A percentile compares a stretch with the other conserved stretches of the same genome.
phyloP scores from a whole-genome alignment of 768 basidiomycete species.

The Psilocybe azurescens region DNA sequence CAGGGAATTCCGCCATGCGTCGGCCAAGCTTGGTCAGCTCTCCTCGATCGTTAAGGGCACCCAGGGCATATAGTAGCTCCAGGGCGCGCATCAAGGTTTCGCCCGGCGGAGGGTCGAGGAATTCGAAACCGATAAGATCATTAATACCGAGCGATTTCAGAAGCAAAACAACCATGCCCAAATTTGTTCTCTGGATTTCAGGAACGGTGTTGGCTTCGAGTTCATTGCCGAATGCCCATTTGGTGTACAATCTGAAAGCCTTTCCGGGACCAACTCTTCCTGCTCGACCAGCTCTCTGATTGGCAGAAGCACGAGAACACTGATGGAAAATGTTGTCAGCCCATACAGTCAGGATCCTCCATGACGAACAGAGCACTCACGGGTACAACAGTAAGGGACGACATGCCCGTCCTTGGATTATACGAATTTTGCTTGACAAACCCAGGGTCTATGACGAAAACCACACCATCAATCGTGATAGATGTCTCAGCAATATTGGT shows the following conservation, averaged over 20 bases:
- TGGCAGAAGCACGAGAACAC: constrained; percentile 98
- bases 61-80: constrained; percentile 92
- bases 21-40: constrained; percentile 97
- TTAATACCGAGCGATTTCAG: constrained; percentile 98
- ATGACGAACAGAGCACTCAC: constrained; percentile 48
- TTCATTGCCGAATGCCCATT: constrained; percentile 97
- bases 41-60: constrained; percentile 94
- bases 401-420: constrained; percentile 99
- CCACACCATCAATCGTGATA: constrained; percentile 98
- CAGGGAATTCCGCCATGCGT: constrained; percentile 98
- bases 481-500: constrained; percentile 99
- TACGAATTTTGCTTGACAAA: constrained; percentile 99
- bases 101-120: constrained; percentile 96
- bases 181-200: constrained; percentile 98
- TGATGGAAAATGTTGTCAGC: constrained; percentile 30
- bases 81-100: constrained; percentile 97
- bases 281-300: constrained; percentile 95
- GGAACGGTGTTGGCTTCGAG: constrained; percentile 97
- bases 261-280: constrained; percentile 99
- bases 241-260: constrained; percentile 97
- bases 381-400: constrained; percentile 93
- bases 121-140: constrained; percentile 97
- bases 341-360: not conserved
- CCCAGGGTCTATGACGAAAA: constrained; percentile 98
- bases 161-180: constrained; percentile 93